Percentiles rank a stretch among this genome's conserved stretches.
phyloP scores from a whole-genome alignment of 805 yeast genomes.

The Ogataea saltuana region DNA sequence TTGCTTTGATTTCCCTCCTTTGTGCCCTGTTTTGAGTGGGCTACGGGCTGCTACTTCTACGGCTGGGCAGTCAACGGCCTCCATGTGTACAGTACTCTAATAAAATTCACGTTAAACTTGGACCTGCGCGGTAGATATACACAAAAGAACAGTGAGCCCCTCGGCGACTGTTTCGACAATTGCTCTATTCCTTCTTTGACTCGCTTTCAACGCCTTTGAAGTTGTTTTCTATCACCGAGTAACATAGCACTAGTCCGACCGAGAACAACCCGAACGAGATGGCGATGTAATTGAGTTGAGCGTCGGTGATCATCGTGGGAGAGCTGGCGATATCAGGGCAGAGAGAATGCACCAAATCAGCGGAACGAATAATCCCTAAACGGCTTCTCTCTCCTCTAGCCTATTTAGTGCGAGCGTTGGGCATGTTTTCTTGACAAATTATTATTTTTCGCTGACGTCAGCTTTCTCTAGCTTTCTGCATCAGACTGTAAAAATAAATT shows the following conservation, averaged over 20 bases:
- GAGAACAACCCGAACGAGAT: conserved; percentile 72
- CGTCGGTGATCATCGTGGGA: conserved; percentile 75
- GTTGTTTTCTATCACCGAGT: conserved; percentile 47
- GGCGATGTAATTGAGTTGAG: conserved; percentile 72
- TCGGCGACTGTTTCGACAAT: too few relatives aligned
- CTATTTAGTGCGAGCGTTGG: too few relatives aligned
- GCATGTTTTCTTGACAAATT: too few relatives aligned
- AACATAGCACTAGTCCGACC: conserved; percentile 67
- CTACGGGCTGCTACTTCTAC: not conserved
- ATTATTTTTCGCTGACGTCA: too few relatives aligned
- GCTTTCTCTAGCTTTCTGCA: too few relatives aligned
- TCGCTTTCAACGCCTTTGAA: conserved; percentile 16
- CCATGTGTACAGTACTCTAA: conserved; percentile 9
- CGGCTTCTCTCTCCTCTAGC: too few relatives aligned
- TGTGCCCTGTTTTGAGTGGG: conserved; percentile 2
- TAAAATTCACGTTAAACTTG: conserved; percentile 1
- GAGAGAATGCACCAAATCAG: too few relatives aligned
- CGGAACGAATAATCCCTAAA: too few relatives aligned
- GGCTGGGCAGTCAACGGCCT: too few relatives aligned
- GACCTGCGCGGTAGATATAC: conserved; percentile 1
- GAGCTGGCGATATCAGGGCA: too few relatives aligned
- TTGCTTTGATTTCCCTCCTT: conserved; percentile 1
- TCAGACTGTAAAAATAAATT: too few relatives aligned
- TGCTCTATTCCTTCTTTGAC: not conserved
- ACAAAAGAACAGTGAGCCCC: too few relatives aligned